Percentiles rank a stretch among this genome's conserved stretches.
phyloP scores from a whole-genome alignment of 2,329 filamentous ascomycete genomes.

The Sporothrix dimorphospora region DNA sequence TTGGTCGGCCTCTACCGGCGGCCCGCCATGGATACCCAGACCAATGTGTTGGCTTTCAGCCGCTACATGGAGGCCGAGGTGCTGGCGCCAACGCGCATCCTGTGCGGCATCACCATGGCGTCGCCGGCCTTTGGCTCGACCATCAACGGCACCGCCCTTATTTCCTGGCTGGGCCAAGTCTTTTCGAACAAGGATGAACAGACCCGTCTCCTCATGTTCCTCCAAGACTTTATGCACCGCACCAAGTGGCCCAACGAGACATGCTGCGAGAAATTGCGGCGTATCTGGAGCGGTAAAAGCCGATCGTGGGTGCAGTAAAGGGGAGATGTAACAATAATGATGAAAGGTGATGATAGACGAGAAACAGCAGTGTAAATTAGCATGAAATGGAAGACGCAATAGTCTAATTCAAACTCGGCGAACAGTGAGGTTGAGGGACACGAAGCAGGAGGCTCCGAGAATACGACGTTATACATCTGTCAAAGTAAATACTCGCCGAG shows the following conservation, averaged over 20 bases:
- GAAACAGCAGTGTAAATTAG: not conserved
- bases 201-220: not conserved
- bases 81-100: not conserved
- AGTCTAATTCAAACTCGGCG: slow-evolving; percentile 2
- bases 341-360: not conserved
- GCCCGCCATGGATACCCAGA: not conserved
- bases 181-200: not conserved
- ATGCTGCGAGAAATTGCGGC: not conserved
- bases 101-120: slow-evolving; percentile 6
- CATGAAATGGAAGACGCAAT: no score
- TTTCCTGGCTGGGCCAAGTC: not conserved
- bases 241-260: not conserved
- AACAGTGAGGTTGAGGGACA: not conserved
- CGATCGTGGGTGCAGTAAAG: not conserved
- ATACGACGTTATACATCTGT: not conserved
- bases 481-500: not conserved
- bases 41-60: not conserved
- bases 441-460: not conserved
- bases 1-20: not conserved
- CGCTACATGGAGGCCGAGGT: slow-evolving; percentile 4
- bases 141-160: not conserved
- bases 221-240: not conserved
- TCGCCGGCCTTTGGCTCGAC: not conserved
- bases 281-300: not conserved
- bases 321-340: not conserved